phyloP scores from a whole-genome alignment of 306 rosid genomes.

The Trifolium repens region DNA sequence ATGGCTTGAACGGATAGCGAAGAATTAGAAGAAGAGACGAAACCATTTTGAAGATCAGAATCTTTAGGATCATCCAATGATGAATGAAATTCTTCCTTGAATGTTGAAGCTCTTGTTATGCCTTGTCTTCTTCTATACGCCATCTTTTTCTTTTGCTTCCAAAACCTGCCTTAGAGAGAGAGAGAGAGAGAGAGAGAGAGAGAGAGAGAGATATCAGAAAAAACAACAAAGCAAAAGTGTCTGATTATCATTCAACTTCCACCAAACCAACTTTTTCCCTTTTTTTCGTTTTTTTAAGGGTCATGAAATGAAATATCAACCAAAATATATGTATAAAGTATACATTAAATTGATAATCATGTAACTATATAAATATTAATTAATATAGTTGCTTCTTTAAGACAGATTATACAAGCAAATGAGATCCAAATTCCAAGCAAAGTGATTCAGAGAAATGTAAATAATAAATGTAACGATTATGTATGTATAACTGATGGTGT shows the following conservation, averaged over 20 bases:
- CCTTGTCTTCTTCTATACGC: constrained; percentile 94
- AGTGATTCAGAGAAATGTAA: background rate
- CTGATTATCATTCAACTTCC: constrained; percentile 33
- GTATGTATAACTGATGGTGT: too few relatives aligned
- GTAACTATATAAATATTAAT: constrained; percentile 7
- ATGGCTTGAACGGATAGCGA: constrained; percentile 84
- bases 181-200: background rate
- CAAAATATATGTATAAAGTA: background rate
- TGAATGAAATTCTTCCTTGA: constrained; percentile 74
- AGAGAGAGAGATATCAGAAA: constrained; percentile 27
- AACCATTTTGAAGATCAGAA: constrained; percentile 20
- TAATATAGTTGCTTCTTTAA: constrained; percentile 11
- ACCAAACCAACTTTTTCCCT: constrained; percentile 50
- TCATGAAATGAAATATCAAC: constrained; percentile 34
- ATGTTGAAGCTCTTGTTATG: constrained; percentile 70
- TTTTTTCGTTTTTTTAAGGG: background rate
- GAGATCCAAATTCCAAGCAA: background rate
- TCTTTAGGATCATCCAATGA: constrained; percentile 14
- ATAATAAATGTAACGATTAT: background rate
- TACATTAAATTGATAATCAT: background rate
- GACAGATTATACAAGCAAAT: background rate
- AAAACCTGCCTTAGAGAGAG: background rate
- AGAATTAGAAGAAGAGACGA: constrained; percentile 37
- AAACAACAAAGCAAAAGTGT: background rate
- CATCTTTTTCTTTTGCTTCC: constrained; percentile 46